phyloP scores from a whole-genome alignment of 495 filamentous ascomycete species.

The Tuber borchii region DNA sequence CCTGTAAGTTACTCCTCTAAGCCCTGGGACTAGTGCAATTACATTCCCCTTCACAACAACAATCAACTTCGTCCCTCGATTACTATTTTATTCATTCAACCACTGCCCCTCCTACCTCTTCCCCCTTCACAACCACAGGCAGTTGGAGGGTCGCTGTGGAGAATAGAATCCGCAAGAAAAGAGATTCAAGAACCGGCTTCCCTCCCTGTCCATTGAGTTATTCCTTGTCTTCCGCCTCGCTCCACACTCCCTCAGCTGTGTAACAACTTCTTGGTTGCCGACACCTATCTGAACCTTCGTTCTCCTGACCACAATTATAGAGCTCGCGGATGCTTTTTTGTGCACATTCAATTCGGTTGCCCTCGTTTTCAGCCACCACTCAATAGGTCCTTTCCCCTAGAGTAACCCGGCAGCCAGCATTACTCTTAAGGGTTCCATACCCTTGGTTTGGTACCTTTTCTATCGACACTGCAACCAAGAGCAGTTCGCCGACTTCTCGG shows the following conservation, averaged over 20 bases:
- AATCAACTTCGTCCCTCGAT: slow-evolving; percentile 18
- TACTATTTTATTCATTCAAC: slow-evolving; percentile 16
- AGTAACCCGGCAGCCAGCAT: neutral
- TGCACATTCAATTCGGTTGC: slow-evolving; percentile 3
- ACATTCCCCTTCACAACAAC: slow-evolving; percentile 16
- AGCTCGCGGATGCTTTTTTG: slow-evolving; percentile 32
- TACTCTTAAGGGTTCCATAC: slow-evolving; percentile 15
- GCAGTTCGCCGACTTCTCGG: slow-evolving; percentile 27
- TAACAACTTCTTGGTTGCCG: slow-evolving; percentile 32
- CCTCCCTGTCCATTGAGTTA: slow-evolving; percentile 33
- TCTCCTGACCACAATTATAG: slow-evolving; percentile 35
- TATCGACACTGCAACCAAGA: slow-evolving; percentile 32
- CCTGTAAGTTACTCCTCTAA: slow-evolving; percentile 17
- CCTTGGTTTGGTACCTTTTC: slow-evolving; percentile 35
- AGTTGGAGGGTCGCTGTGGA: slow-evolving; percentile 31
- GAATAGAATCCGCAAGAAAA: slow-evolving; percentile 14
- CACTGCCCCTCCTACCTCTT: slow-evolving; percentile 21
- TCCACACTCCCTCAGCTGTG: slow-evolving; percentile 34
- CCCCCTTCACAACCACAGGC: slow-evolving; percentile 20
- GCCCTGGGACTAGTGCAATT: slow-evolving; percentile 9
- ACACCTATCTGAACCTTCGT: slow-evolving; percentile 35
- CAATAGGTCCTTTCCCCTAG: neutral
- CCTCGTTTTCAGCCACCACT: neutral
- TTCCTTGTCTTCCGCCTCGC: slow-evolving; percentile 35
- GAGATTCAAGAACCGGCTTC: slow-evolving; percentile 17